phyloP scores from a whole-genome alignment of 177 flowering plant genomes.

The Vitis hybrid region DNA sequence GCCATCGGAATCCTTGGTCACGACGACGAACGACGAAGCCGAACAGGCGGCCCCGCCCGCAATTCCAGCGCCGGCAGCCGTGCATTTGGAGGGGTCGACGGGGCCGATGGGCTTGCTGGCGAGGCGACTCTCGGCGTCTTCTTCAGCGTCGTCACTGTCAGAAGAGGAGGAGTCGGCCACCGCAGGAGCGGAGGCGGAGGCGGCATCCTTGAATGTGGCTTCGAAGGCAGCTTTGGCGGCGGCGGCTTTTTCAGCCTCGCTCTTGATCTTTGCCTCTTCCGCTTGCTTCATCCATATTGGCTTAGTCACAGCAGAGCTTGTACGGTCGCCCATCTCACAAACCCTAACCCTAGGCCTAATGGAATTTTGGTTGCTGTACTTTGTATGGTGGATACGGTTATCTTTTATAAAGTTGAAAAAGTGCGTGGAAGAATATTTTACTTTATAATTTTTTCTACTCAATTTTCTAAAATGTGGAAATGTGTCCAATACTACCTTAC shows the following conservation, averaged over 20 bases:
- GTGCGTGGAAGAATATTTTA: too few relatives aligned
- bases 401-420: too few relatives aligned
- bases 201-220: constrained; percentile 85
- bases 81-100: constrained; percentile 79
- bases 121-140: constrained; percentile 29
- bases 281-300: constrained; percentile 97
- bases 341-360: too few relatives aligned
- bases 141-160: constrained; percentile 40
- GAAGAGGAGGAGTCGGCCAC: constrained; percentile 31
- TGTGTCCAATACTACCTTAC: too few relatives aligned
- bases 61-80: constrained; percentile 88
- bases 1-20: constrained; percentile 82
- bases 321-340: too few relatives aligned
- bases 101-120: constrained; percentile 79
- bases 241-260: constrained; percentile 88
- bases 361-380: too few relatives aligned
- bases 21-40: constrained; percentile 63
- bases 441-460: too few relatives aligned
- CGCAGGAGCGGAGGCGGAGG: constrained; percentile 19
- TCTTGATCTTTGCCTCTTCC: constrained; percentile 91
- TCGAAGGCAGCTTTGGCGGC: constrained; percentile 99
- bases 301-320: constrained; percentile 30
- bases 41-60: constrained; percentile 90
- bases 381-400: too few relatives aligned
- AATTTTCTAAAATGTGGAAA: too few relatives aligned